Percentiles rank a stretch among this genome's conserved stretches.
Evolutionary conservation across 1,284 basidiomycete genomes (phyloP).

Genomic region (Pyrrhoderma noxium): DNA sequence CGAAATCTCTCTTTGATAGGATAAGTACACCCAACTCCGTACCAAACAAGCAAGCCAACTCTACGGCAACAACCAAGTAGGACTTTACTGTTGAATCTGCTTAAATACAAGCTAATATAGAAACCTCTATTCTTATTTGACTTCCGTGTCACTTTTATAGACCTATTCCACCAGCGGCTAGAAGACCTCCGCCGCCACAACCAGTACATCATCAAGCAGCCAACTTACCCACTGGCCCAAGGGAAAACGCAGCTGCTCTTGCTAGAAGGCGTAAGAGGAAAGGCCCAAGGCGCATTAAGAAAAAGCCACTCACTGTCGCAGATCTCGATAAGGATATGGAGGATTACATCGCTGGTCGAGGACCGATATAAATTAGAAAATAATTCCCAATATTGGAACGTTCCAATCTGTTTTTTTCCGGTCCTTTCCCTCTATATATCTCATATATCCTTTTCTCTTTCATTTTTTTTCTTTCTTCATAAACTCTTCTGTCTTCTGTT

Average conservation of each 20-base stretch:
- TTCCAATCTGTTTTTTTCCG: not conserved
- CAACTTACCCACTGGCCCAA: not conserved
- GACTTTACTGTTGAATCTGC: not conserved
- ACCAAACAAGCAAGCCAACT: not conserved
- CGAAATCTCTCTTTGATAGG: slow-evolving; percentile 10
- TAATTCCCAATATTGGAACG: not conserved
- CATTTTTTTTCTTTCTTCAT: not conserved
- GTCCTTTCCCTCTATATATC: not conserved
- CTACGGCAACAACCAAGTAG: not conserved
- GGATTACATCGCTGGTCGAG: slow-evolving; percentile 14
- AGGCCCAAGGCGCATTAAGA: slow-evolving; percentile 20
- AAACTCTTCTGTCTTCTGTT: not conserved
- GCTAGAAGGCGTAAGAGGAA: slow-evolving; percentile 18
- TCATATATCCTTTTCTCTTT: not conserved
- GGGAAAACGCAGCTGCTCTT: not conserved
- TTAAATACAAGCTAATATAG: not conserved
- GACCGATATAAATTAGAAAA: not conserved
- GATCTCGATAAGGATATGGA: slow-evolving; percentile 23
- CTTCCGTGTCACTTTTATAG: not conserved
- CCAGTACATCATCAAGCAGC: not conserved
- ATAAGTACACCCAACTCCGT: not conserved
- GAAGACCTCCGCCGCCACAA: not conserved
- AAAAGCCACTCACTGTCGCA: slow-evolving; percentile 2
- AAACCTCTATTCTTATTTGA: not conserved
- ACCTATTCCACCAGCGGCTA: not conserved